A percentile compares a stretch with the other conserved stretches of the same genome.
These are phyloP conservation scores for Clonostachys chloroleuca DNA, from an alignment of 2,329 filamentous ascomycete species.

Conservation along the genomic window DNA sequence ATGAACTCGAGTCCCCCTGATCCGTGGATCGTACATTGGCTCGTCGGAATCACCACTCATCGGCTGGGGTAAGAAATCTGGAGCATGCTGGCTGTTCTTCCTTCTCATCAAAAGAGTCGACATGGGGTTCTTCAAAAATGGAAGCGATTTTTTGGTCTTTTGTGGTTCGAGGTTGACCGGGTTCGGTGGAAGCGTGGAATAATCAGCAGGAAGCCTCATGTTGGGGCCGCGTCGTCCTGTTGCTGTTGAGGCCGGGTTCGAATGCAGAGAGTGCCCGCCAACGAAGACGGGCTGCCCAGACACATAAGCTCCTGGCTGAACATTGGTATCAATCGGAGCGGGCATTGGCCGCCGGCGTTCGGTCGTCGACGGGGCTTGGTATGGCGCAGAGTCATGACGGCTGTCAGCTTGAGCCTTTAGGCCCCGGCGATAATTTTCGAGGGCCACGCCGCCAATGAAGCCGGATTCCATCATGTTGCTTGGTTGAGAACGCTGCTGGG, in stretches of 20 bases:
- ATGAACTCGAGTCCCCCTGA: constrained; percentile 59
- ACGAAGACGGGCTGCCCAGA: too few species aligned
- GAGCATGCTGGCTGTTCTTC: constrained; percentile 44
- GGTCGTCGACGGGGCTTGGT: background rate
- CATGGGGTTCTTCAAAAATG: constrained; percentile 57
- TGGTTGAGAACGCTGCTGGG: constrained; percentile 19
- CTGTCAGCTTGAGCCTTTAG: background rate
- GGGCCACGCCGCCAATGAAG: constrained; percentile 51
- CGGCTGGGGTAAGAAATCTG: constrained; percentile 35
- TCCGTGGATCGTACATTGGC: constrained; percentile 56
- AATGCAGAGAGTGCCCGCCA: background rate
- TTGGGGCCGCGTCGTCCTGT: constrained; percentile 37
- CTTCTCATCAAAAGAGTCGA: constrained; percentile 54
- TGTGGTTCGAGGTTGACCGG: constrained; percentile 23
- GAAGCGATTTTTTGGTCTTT: constrained; percentile 49
- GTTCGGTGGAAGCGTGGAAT: constrained; percentile 18
- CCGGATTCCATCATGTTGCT: constrained; percentile 31
- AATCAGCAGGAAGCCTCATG: constrained; percentile 30
- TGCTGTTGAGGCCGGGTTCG: constrained; percentile 8
- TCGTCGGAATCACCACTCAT: constrained; percentile 32
- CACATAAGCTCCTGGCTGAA: constrained; percentile 2
- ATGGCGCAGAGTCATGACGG: background rate
- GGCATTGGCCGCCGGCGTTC: constrained; percentile 4
- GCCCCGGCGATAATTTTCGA: constrained; percentile 35
- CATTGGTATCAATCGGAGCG: constrained; percentile 16